Conservation (phyloP, 2,329 filamentous ascomycete genomes). For the Macrophomina pseudophaseolina region DNA sequence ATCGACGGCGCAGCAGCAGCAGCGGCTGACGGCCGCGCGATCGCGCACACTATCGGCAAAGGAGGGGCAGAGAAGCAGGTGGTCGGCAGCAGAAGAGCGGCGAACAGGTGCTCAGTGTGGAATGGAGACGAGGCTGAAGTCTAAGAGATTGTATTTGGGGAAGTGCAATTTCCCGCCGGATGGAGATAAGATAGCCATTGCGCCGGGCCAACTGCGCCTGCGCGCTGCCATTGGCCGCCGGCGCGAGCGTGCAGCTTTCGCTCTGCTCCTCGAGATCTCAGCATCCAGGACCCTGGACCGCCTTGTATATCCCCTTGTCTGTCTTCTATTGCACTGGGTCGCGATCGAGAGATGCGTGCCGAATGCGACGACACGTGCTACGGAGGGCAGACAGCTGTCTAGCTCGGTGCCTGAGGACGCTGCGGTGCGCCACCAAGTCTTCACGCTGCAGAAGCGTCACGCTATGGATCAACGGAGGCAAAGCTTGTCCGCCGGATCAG, state of each 20-base stretch:
- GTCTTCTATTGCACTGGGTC: neutral
- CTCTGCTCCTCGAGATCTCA: neutral
- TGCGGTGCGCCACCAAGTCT: conserved; percentile 5
- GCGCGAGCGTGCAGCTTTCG: neutral
- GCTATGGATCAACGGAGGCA: conserved; percentile 17
- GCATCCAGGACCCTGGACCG: neutral
- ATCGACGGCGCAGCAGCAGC: neutral
- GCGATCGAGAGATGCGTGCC: neutral
- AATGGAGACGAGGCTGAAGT: conserved; percentile 21
- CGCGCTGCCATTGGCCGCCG: neutral
- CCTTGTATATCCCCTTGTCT: conserved; percentile 7
- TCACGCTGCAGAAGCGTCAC: neutral
- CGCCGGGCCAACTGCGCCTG: neutral
- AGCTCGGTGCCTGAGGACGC: neutral
- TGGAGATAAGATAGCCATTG: conserved; percentile 11
- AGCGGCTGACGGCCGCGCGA: neutral
- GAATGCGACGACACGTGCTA: neutral
- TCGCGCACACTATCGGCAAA: neutral
- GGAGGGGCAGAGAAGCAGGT: neutral
- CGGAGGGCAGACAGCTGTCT: neutral
- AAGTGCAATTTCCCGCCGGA: conserved; percentile 12
- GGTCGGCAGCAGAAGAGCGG: neutral
- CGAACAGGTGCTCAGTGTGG: neutral
- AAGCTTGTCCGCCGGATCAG: conserved; percentile 18
- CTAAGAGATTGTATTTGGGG: conserved; percentile 21